Percentiles rank a stretch among this genome's conserved stretches.
phyloP scores from a whole-genome alignment of 345 rosid genomes.

The Populus davidiana region DNA sequence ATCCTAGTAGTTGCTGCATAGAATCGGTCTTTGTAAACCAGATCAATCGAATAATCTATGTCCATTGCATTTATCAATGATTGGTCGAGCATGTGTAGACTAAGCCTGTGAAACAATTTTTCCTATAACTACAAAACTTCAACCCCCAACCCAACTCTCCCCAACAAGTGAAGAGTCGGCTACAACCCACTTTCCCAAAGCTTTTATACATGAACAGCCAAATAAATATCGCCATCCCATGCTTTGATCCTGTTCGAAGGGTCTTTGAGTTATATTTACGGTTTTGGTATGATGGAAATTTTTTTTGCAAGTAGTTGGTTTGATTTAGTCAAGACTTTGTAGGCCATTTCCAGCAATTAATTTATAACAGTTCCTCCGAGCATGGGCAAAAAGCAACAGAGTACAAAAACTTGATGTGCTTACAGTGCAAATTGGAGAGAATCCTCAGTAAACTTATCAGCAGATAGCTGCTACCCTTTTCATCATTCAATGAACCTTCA shows the following conservation, averaged over 20 bases:
- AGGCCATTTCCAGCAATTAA: background rate
- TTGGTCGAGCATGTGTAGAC: background rate
- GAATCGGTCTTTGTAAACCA: background rate
- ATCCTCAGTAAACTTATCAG: constrained; percentile 78
- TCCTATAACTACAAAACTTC: background rate
- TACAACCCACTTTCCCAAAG: background rate
- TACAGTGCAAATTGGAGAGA: constrained; percentile 86
- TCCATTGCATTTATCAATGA: background rate
- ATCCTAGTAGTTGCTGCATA: background rate
- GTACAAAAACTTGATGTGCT: constrained; percentile 21
- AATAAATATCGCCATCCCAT: background rate
- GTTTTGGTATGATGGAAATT: background rate
- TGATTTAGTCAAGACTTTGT: background rate
- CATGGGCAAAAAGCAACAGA: background rate
- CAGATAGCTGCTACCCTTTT: constrained; percentile 71
- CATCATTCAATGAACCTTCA: constrained; percentile 58
- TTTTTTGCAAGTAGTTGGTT: background rate
- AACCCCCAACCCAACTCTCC: background rate
- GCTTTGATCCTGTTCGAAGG: background rate
- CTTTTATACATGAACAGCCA: background rate
- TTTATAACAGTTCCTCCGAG: background rate
- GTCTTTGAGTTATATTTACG: background rate
- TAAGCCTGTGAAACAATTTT: background rate
- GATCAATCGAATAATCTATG: background rate
- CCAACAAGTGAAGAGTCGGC: background rate